Evolutionary conservation across 2,329 filamentous ascomycete genomes (phyloP), one percentile per base, ranked within the genome.

Genomic region (Alternaria postmessia): DNA sequence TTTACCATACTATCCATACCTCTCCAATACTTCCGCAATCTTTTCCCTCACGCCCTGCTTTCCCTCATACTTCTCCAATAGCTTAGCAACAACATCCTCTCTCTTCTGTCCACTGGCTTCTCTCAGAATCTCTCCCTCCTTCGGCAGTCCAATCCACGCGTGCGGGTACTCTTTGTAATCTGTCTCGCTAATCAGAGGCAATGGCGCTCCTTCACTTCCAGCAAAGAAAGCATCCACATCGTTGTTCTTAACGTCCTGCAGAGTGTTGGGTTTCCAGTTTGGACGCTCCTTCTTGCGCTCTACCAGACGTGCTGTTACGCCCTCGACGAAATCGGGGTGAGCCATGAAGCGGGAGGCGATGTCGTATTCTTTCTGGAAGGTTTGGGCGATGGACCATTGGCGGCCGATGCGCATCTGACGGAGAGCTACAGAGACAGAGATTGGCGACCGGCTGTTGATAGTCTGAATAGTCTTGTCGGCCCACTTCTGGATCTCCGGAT

Each of bases 331-430:
- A 79, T 99, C 95, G 5, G 88, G 91, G 77, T 95, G 90, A 57
- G 85, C 85, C 94, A 99, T 98, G 83, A 99, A 98, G 65, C 88
- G 87, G 59, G 86, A 83, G 2, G 94, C 93, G 61, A 99, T 93
- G 74, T 90, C 86, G 80, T 95, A 87, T 82, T 99, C 95, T 64
- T 88, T 88, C 75, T 89, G 84, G 84, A 98, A 99, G 1, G 94
- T 89, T 80, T 97, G 87, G 16, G 86, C 82, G 71, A 99, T 97
- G 65, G 85, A 85, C 95, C 95, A 98, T 34, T 83, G 75, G 68
- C 82, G 81, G 61, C 92, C 93, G 49, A 91, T 80, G 67, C 89
- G 90, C 87, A 98, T 91, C 82, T 96, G 92, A 68, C 88, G 86
- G 57, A 97, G 86, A 2, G 94, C 85, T 51, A 99, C 95, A 74